A percentile compares a stretch with the other conserved stretches of the same genome.
Conservation (phyloP, 2,329 filamentous ascomycete species). For the Gnomoniopsis sp. region DNA sequence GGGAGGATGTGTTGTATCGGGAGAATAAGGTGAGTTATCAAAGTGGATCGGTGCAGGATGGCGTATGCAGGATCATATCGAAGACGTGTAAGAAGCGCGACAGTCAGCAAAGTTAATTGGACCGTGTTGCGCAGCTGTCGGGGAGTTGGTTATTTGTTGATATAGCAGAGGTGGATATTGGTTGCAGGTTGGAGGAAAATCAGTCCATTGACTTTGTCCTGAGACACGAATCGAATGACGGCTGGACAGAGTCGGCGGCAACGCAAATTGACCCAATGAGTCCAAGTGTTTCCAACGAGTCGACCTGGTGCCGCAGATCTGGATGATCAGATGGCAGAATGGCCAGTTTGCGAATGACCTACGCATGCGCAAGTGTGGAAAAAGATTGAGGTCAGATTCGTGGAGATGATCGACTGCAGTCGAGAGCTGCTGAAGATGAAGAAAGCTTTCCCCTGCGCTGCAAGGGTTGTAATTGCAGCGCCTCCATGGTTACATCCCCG, state of each 20-base stretch:
- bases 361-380: neutral
- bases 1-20: neutral
- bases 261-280: neutral
- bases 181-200: constrained; percentile 14
- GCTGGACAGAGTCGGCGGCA: neutral
- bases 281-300: neutral
- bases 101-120: constrained; percentile 11
- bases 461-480: neutral
- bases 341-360: neutral
- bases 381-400: too few relatives aligned
- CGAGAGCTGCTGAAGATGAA: too few relatives aligned
- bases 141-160: neutral
- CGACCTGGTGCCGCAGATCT: neutral
- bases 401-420: too few relatives aligned
- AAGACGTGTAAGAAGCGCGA: neutral
- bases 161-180: constrained; percentile 1
- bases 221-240: constrained; percentile 18
- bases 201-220: constrained; percentile 15
- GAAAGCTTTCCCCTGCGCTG: neutral
- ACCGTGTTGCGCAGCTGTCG: neutral
- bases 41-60: neutral
- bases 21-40: neutral
- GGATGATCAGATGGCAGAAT: neutral
- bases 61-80: constrained; percentile 9
- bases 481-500: too few relatives aligned